Evolutionary conservation across 1,284 basidiomycete genomes (phyloP).

Genomic region (Tylopilus sp.): DNA sequence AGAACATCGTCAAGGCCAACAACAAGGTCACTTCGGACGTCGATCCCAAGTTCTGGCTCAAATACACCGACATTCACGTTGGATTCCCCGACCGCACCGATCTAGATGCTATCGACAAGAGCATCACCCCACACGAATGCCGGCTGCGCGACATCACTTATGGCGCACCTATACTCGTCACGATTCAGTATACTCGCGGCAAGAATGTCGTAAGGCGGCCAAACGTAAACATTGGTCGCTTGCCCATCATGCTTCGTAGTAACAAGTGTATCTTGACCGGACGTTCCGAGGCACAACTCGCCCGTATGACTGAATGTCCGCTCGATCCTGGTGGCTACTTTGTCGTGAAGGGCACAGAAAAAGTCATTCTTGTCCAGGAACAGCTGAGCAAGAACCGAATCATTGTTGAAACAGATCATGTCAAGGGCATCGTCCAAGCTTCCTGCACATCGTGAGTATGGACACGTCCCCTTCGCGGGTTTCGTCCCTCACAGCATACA

Average conservation of each 20-base stretch:
- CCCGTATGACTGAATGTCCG: constrained; percentile 93
- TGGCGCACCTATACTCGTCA: constrained; percentile 89
- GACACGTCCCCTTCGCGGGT: background rate
- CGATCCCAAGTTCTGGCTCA: constrained; percentile 95
- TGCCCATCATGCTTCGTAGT: constrained; percentile 97
- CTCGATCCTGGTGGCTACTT: constrained; percentile 99
- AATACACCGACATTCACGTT: constrained; percentile 93
- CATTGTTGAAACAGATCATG: constrained; percentile 91
- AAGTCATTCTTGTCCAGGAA: constrained; percentile 98
- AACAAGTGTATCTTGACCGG: constrained; percentile 89
- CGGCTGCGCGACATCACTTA: constrained; percentile 96
- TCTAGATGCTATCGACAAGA: constrained; percentile 72
- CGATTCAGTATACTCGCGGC: constrained; percentile 93
- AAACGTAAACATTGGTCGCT: constrained; percentile 84
- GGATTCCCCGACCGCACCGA: constrained; percentile 89
- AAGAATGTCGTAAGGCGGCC: constrained; percentile 81
- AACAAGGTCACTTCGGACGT: constrained; percentile 93
- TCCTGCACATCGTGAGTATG: constrained; percentile 87
- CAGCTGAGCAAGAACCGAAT: constrained; percentile 99
- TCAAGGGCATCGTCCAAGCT: constrained; percentile 90
- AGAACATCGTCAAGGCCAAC: constrained; percentile 94
- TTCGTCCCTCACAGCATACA: constrained; percentile 10
- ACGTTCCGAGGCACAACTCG: constrained; percentile 75
- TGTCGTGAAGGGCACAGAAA: constrained; percentile 98
- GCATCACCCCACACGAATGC: constrained; percentile 96